These are phyloP conservation scores for Candida odintsovae DNA, from an alignment of 805 yeast genomes.

Conservation along the genomic window DNA sequence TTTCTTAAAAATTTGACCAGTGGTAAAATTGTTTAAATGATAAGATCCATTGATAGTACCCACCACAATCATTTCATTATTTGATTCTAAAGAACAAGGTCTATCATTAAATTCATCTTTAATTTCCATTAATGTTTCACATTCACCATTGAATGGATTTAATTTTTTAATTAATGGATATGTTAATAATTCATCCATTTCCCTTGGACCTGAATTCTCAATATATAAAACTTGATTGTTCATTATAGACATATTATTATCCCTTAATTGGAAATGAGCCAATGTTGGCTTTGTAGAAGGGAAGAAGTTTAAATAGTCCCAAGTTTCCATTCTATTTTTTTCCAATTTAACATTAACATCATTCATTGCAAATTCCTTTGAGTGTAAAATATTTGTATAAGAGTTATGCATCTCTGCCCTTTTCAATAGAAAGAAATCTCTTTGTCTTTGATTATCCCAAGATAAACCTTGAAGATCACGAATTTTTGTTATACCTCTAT, in stretches of 20 bases:
- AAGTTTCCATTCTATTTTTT: background rate
- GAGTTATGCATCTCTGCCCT: conserved; percentile 20
- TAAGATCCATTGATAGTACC: conserved; percentile 54
- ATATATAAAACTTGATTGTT: conserved; percentile 18
- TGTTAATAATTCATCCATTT: conserved; percentile 6
- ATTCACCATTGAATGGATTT: conserved; percentile 25
- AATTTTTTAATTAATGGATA: conserved; percentile 18
- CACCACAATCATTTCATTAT: conserved; percentile 36
- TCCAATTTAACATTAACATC: conserved; percentile 11
- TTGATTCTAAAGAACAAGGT: conserved; percentile 43
- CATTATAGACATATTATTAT: conserved; percentile 22
- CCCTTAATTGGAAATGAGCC: conserved; percentile 53
- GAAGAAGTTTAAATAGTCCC: conserved; percentile 30
- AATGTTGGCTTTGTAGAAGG: conserved; percentile 40
- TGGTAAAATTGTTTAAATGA: conserved; percentile 31
- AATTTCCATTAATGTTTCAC: conserved; percentile 29
- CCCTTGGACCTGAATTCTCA: conserved; percentile 1
- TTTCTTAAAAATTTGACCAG: conserved; percentile 28
- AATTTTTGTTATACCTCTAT: background rate
- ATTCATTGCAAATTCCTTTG: conserved; percentile 15
- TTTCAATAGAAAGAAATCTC: conserved; percentile 17
- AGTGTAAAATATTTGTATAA: conserved; percentile 21
- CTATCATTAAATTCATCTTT: conserved; percentile 25
- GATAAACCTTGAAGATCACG: conserved; percentile 26
- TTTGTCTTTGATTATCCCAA: conserved; percentile 21